A percentile compares a stretch with the other conserved stretches of the same genome.
Conservation (phyloP, 176 grass and related monocot genomes). For the Eleusine coracana region DNA sequence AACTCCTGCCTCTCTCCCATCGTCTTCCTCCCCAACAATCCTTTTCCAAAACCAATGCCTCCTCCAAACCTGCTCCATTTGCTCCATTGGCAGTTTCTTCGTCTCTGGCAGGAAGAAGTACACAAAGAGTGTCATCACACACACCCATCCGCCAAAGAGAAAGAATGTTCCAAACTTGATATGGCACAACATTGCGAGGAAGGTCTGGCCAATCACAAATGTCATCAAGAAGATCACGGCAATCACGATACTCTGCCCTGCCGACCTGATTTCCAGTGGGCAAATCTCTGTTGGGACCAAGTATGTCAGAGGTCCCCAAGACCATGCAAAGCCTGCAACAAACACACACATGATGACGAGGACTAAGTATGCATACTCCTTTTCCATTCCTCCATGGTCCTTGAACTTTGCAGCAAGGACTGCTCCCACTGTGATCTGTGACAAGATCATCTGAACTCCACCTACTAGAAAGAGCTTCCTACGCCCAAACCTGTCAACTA, state of each 20-base stretch:
- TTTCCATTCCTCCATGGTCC: too few species aligned
- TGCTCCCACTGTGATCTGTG: conserved; percentile 30
- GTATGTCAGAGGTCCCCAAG: conserved; percentile 5
- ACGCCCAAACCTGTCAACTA: conserved; percentile 45
- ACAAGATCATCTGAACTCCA: too few species aligned
- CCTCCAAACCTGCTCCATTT: conserved; percentile 90
- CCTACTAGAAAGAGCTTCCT: too few species aligned
- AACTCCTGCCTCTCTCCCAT: neutral
- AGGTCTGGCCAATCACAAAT: conserved; percentile 76
- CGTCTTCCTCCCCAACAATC: conserved; percentile 44
- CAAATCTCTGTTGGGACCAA: too few species aligned
- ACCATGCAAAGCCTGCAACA: too few species aligned
- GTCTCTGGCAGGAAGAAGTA: conserved; percentile 83
- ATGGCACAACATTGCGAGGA: conserved; percentile 69
- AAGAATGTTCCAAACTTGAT: conserved; percentile 79
- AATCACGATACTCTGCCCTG: conserved; percentile 70
- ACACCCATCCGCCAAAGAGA: conserved; percentile 65
- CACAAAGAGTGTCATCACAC: conserved; percentile 66
- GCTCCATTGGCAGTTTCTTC: conserved; percentile 77
- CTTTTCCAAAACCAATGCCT: conserved; percentile 76
- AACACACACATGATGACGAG: too few species aligned
- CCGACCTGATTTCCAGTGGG: conserved; percentile 43
- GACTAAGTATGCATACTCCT: conserved; percentile 54
- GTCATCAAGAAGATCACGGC: conserved; percentile 62
- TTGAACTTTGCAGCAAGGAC: conserved; percentile 51